These are phyloP conservation scores for Chalciporus chontae DNA, from an alignment of 768 basidiomycete genomes.

Conservation along the genomic window DNA sequence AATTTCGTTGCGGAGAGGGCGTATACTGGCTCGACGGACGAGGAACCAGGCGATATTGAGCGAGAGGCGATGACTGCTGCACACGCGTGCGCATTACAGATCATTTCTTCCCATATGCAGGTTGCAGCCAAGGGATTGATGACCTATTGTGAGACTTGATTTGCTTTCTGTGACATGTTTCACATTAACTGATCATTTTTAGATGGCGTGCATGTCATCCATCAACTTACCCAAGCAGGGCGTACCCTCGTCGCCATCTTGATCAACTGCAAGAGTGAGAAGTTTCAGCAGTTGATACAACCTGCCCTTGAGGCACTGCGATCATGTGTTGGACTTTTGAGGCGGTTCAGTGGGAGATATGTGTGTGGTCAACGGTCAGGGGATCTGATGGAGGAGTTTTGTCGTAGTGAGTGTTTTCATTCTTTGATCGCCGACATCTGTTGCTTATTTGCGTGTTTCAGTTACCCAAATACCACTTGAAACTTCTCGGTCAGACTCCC, in stretches of 20 bases:
- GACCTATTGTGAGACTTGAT: conserved; percentile 78
- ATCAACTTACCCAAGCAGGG: conserved; percentile 92
- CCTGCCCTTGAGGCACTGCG: conserved; percentile 82
- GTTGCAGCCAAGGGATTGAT: conserved; percentile 86
- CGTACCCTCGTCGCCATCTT: conserved; percentile 86
- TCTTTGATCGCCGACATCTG: not conserved
- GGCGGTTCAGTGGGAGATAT: conserved; percentile 88
- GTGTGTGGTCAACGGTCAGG: conserved; percentile 88
- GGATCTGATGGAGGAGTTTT: conserved; percentile 94
- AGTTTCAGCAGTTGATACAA: conserved; percentile 70
- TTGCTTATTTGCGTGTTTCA: conserved; percentile 27
- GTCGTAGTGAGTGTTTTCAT: conserved; percentile 57
- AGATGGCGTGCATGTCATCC: conserved; percentile 96
- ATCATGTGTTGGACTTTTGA: conserved; percentile 82
- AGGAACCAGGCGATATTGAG: conserved; percentile 66
- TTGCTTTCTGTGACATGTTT: conserved; percentile 2
- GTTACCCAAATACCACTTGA: conserved; percentile 88
- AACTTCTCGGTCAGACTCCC: conserved; percentile 50
- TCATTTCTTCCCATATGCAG: conserved; percentile 78
- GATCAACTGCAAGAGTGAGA: conserved; percentile 82
- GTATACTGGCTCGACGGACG: conserved; percentile 39
- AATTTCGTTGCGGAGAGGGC: conserved; percentile 71
- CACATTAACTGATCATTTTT: conserved; percentile 9
- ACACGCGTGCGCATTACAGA: conserved; percentile 74
- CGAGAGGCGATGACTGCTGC: conserved; percentile 74